A percentile compares a stretch with the other conserved stretches of the same genome.
These are phyloP conservation scores for Letharia columbiana DNA, from an alignment of 495 filamentous ascomycete genomes.

Conservation along the genomic window DNA sequence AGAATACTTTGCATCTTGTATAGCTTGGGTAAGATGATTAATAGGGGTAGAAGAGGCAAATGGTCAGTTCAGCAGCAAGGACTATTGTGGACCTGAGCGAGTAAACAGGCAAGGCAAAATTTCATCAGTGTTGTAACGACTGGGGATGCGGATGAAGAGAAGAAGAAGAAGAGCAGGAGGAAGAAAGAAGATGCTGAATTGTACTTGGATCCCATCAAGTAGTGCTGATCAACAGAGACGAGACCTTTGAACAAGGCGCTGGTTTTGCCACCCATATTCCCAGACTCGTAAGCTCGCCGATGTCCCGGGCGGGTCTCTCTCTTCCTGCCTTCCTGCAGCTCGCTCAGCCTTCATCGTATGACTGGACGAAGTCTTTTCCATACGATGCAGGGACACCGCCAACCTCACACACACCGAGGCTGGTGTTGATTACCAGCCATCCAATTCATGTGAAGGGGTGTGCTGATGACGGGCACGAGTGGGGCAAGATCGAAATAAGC, in stretches of 20 bases:
- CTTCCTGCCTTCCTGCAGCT: neutral
- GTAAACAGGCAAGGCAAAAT: neutral
- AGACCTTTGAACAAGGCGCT: conserved; percentile 3
- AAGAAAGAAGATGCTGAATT: neutral
- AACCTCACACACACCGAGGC: neutral
- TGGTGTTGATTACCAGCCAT: neutral
- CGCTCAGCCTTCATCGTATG: conserved; percentile 9
- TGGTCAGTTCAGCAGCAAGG: neutral
- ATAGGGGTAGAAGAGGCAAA: neutral
- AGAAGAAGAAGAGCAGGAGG: no score
- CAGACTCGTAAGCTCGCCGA: conserved; percentile 15
- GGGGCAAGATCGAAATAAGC: neutral
- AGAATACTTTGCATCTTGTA: conserved; percentile 6
- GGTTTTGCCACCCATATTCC: conserved; percentile 8
- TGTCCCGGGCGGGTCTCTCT: neutral
- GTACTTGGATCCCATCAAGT: neutral
- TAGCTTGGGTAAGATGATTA: neutral
- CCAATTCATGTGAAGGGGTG: neutral
- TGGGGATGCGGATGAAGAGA: neutral
- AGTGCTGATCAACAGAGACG: conserved; percentile 5
- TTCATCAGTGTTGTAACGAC: conserved; percentile 1
- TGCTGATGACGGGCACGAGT: neutral
- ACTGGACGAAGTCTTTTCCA: neutral
- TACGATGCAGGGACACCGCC: neutral
- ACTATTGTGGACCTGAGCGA: neutral